Evolutionary conservation across 441 rosid species (phyloP).

Genomic region (Pelargonium citronellum): DNA sequence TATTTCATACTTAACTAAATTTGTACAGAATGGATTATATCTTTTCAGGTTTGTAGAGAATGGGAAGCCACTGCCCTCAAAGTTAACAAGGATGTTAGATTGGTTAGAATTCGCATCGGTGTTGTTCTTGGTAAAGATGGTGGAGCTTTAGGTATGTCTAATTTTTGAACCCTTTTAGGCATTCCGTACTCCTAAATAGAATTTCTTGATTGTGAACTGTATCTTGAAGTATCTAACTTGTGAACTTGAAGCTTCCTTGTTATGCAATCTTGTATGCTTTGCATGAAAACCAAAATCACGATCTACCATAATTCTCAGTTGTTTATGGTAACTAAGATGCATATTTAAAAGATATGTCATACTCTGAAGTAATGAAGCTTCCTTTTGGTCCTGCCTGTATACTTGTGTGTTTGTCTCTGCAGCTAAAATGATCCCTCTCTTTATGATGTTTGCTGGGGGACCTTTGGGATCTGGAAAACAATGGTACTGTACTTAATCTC

Average conservation of each 20-base stretch:
- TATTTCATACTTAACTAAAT: not conserved
- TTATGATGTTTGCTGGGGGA: constrained; percentile 23
- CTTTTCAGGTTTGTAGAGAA: constrained; percentile 80
- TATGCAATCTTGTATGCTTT: not conserved
- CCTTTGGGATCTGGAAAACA: constrained; percentile 26
- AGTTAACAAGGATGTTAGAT: constrained; percentile 71
- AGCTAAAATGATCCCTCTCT: constrained; percentile 24
- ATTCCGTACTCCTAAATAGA: not conserved
- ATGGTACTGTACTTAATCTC: constrained; percentile 16
- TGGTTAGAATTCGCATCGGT: constrained; percentile 80
- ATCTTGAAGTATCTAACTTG: not conserved
- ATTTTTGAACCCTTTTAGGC: not conserved
- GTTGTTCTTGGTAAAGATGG: constrained; percentile 97
- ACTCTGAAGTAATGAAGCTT: not conserved
- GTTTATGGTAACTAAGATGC: not conserved
- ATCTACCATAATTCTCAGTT: not conserved
- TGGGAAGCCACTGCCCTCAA: constrained; percentile 82
- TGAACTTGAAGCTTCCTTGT: not conserved
- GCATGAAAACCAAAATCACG: not conserved
- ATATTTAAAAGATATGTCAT: too few species aligned
- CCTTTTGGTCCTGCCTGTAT: not conserved
- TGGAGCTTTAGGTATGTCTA: constrained; percentile 73
- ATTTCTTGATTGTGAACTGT: not conserved
- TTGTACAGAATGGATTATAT: constrained; percentile 12
- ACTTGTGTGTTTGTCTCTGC: constrained; percentile 6